Evolutionary conservation across 441 rosid species (phyloP).

Genomic region (Gossypium schwendimanii): DNA sequence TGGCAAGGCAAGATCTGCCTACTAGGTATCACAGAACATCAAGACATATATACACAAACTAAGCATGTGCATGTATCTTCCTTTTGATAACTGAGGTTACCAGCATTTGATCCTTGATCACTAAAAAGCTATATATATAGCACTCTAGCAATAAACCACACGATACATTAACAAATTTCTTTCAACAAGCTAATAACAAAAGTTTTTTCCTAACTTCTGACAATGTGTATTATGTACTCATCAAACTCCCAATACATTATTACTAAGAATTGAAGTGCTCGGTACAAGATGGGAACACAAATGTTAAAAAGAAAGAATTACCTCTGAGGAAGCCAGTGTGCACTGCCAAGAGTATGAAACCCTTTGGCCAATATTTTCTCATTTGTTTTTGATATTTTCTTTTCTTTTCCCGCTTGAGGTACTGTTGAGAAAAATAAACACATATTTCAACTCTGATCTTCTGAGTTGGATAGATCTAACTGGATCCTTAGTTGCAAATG

Average conservation of each 20-base stretch:
- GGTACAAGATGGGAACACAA: constrained; percentile 19
- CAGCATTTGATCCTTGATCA: not conserved
- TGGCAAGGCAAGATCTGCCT: not conserved
- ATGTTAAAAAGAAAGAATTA: constrained; percentile 18
- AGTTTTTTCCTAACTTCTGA: not conserved
- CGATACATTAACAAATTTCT: not conserved
- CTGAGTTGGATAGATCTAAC: constrained; percentile 22
- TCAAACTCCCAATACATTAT: constrained; percentile 5
- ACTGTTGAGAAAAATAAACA: constrained; percentile 16
- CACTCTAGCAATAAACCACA: not conserved
- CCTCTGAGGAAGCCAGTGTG: constrained; percentile 16
- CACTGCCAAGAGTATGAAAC: constrained; percentile 17
- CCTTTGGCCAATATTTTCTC: constrained; percentile 9
- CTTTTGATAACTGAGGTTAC: not conserved
- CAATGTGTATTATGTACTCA: not conserved
- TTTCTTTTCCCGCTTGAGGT: constrained; percentile 13
- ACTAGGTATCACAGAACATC: not conserved
- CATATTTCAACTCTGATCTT: constrained; percentile 23
- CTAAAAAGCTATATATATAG: not conserved
- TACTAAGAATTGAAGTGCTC: constrained; percentile 14
- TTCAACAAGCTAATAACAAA: not conserved
- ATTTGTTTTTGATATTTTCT: not conserved
- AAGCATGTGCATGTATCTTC: not conserved
- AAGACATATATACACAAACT: not conserved
- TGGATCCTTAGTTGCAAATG: constrained; percentile 19